phyloP scores from a whole-genome alignment of 768 basidiomycete genomes.

The Mycena leptocephala region DNA sequence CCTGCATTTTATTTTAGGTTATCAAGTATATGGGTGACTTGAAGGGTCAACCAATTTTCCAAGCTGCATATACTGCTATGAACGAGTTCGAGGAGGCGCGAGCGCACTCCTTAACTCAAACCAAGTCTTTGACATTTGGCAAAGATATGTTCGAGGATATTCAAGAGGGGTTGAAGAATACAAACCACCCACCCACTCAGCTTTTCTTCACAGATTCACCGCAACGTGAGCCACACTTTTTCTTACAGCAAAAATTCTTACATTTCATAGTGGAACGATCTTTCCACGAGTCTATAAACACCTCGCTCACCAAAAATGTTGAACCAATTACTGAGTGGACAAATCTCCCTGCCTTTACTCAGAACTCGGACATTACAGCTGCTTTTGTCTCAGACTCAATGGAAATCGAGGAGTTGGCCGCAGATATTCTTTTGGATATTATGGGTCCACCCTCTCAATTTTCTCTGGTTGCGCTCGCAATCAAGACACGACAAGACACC shows the following conservation, averaged over 20 bases:
- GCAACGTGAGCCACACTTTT: background rate
- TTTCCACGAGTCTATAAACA: conserved; percentile 8
- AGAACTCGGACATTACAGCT: background rate
- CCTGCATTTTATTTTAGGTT: background rate
- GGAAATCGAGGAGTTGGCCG: background rate
- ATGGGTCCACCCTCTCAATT: background rate
- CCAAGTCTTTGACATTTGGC: background rate
- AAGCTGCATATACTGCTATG: background rate
- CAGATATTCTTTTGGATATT: background rate
- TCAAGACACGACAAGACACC: background rate
- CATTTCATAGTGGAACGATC: background rate
- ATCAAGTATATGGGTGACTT: background rate
- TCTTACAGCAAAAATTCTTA: background rate
- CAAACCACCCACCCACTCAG: background rate
- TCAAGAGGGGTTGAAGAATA: background rate
- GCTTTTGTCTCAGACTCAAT: background rate
- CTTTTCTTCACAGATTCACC: conserved; percentile 1
- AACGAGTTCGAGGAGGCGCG: background rate
- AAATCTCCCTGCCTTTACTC: background rate
- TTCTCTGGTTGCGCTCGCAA: background rate
- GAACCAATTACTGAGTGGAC: background rate
- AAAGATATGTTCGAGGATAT: conserved; percentile 3
- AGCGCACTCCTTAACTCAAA: background rate
- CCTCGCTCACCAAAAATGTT: background rate
- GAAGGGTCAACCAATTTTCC: background rate